Evolutionary conservation across 139 green algal genomes (phyloP).

Genomic region (Closterium sp.): DNA sequence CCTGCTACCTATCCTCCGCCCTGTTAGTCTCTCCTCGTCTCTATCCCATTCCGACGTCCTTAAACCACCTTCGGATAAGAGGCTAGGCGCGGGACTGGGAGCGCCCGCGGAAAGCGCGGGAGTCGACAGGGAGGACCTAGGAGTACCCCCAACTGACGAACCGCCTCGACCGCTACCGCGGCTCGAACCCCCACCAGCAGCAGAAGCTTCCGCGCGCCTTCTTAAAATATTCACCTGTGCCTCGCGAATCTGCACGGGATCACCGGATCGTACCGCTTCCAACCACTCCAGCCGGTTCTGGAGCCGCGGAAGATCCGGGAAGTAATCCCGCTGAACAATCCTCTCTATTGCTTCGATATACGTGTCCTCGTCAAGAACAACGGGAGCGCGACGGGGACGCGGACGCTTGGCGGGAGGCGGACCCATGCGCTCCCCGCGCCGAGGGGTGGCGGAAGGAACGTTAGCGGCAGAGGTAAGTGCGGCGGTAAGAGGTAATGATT

Average conservation of each 20-base stretch:
- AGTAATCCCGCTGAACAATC: slow-evolving; percentile 93
- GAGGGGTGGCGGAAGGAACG: slow-evolving; percentile 12
- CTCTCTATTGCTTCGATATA: slow-evolving; percentile 65
- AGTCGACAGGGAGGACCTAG: not conserved
- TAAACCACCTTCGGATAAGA: slow-evolving; percentile 19
- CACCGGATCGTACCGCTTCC: slow-evolving; percentile 71
- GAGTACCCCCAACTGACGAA: slow-evolving; percentile 10
- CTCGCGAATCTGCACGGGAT: slow-evolving; percentile 64
- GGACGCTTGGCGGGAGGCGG: slow-evolving; percentile 18
- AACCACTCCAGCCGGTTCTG: slow-evolving; percentile 83
- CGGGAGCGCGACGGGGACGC: not conserved
- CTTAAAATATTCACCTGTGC: slow-evolving; percentile 78
- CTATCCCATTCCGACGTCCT: not conserved
- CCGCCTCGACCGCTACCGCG: not conserved
- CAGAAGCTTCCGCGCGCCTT: slow-evolving; percentile 48
- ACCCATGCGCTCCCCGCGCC: slow-evolving; percentile 9
- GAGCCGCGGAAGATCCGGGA: slow-evolving; percentile 83
- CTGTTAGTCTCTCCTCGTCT: not conserved
- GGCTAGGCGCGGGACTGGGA: slow-evolving; percentile 23
- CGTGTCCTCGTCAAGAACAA: slow-evolving; percentile 42
- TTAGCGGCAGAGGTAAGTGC: not conserved
- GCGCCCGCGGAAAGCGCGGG: slow-evolving; percentile 23
- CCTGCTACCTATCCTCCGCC: not conserved
- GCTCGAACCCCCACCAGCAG: slow-evolving; percentile 38
- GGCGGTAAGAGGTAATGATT: not conserved